Evolutionary conservation across 495 filamentous ascomycete species (phyloP), one percentile per base, ranked within the genome.

Genomic region (Penicillium malachiteum): DNA sequence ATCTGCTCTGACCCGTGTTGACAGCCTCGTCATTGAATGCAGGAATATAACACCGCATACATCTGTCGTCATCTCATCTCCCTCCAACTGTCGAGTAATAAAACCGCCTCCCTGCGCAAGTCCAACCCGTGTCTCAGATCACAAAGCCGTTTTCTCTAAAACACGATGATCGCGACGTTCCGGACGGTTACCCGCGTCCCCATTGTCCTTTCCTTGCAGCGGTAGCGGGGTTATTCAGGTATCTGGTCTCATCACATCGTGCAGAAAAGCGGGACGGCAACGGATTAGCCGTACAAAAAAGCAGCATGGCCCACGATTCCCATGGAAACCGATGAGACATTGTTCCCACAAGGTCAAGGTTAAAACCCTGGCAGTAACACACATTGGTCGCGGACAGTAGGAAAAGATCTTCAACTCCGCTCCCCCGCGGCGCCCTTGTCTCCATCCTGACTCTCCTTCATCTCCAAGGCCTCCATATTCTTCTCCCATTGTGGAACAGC

Each of bases 391-490:
- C 12, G 26, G 43, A 16, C 14, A 32, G 46, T 9, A 21, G 31
- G 1, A 18, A 13, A 26, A 52, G 26, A 35, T 10, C 56, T 57
- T 63, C 60, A 63, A 16, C 49, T 59, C 47, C 46, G 60, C 41
- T 63, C 54, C 6, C 14, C 50, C 21, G 14, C 50, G n/a, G 18
- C 50, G 30, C 53, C 59, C 57, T 61, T 44, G 33, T 43, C 52
- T 21, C 39, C 45, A 12, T 41, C 40, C 43, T 51, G 47, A 18
- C 38, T 39, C 56, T 72, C 67, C 58, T 68, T 73, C 63, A 63
- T 63, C 57, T 79, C 74, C 43, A 76, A 50, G 3, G 63, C 65
- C 43, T 75, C 73, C 71, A 76, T 75, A 54, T 76, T 77, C 58
- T 73, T 71, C 50, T 76, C 73, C 73, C 73, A 76, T 30, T 58